A percentile compares a stretch with the other conserved stretches of the same genome.
Evolutionary conservation across 257 asterid genomes (phyloP).

Genomic region (Thymus quinquecostatus): DNA sequence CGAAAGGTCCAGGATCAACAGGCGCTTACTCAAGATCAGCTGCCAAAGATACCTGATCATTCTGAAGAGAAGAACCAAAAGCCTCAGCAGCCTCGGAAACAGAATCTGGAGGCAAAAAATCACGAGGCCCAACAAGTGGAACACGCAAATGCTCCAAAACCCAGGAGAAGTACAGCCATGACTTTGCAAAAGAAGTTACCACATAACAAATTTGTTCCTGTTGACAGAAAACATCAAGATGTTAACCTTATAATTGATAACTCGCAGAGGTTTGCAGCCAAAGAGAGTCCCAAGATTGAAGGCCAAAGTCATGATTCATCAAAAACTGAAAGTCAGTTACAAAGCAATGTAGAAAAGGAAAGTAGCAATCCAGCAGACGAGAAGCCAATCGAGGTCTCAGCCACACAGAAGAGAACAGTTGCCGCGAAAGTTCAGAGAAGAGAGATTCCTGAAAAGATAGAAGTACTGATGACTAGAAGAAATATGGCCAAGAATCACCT

Average conservation of each 20-base stretch:
- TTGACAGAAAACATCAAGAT: slow-evolving; percentile 31
- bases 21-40: slow-evolving; percentile 36
- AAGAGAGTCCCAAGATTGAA: slow-evolving; percentile 35
- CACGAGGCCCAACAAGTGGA: slow-evolving; percentile 45
- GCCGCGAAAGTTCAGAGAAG: slow-evolving; percentile 37
- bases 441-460: slow-evolving; percentile 50
- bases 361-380: slow-evolving; percentile 30
- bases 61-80: slow-evolving; percentile 43
- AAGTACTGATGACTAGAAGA: slow-evolving; percentile 44
- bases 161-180: slow-evolving; percentile 37
- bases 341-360: slow-evolving; percentile 20
- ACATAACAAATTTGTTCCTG: slow-evolving; percentile 37
- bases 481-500: slow-evolving; percentile 31
- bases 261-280: slow-evolving; percentile 19
- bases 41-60: slow-evolving; percentile 38
- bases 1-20: slow-evolving; percentile 35
- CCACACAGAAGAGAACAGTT: slow-evolving; percentile 38
- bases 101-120: slow-evolving; percentile 41
- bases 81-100: slow-evolving; percentile 46
- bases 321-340: slow-evolving; percentile 31
- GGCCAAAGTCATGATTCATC: slow-evolving; percentile 32
- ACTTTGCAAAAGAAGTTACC: slow-evolving; percentile 46
- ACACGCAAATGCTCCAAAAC: slow-evolving; percentile 41
- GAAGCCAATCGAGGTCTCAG: slow-evolving; percentile 37
- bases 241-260: slow-evolving; percentile 22